A percentile compares a stretch with the other conserved stretches of the same genome.
phyloP scores from a whole-genome alignment of 176 grass and related monocot genomes.

The Hordeum marinum region DNA sequence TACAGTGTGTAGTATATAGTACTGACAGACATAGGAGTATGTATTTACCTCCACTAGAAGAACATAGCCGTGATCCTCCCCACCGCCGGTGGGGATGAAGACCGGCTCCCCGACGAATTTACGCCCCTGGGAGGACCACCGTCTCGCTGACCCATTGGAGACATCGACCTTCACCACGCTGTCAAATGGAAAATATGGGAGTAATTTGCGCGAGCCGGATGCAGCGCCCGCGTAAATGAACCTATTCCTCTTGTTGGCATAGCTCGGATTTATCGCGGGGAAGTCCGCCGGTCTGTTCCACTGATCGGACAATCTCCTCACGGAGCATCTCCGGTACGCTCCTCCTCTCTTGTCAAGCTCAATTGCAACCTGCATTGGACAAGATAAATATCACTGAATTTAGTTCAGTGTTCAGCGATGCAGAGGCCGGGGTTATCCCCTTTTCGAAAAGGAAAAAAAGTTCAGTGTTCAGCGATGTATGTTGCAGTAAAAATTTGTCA shows the following conservation, averaged over 20 bases:
- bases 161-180: constrained; percentile 59
- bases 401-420: too few relatives aligned
- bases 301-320: constrained; percentile 44
- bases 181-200: constrained; percentile 85
- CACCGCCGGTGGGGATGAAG: constrained; percentile 42
- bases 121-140: constrained; percentile 48
- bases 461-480: too few relatives aligned
- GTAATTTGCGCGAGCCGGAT: constrained; percentile 57
- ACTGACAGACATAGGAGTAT: neutral
- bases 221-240: constrained; percentile 54
- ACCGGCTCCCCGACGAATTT: constrained; percentile 79
- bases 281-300: constrained; percentile 69
- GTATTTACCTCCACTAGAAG: constrained; percentile 72
- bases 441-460: too few relatives aligned
- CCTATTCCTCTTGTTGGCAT: constrained; percentile 42
- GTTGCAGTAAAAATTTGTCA: too few relatives aligned
- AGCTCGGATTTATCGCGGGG: constrained; percentile 64
- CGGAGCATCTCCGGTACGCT: constrained; percentile 30
- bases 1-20: too few relatives aligned
- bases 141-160: constrained; percentile 22
- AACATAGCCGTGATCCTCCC: constrained; percentile 82
- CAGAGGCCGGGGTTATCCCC: too few relatives aligned
- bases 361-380: constrained; percentile 48
- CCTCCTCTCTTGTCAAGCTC: constrained; percentile 61
- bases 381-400: neutral